Conservation (phyloP, 768 basidiomycete species). For the Phylloporus arenicola region DNA sequence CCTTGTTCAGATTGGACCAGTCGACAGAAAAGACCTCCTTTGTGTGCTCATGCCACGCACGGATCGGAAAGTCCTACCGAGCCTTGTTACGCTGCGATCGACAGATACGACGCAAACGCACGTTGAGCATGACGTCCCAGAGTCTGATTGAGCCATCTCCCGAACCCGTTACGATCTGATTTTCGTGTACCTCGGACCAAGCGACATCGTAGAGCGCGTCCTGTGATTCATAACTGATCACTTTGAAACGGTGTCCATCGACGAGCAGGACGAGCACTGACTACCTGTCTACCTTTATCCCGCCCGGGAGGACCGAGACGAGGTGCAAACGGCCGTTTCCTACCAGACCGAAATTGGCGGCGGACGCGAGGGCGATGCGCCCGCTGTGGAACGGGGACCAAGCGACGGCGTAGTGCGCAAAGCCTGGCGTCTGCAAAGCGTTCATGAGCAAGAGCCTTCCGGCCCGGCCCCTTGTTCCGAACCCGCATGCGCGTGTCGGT, state of each 20-base stretch:
- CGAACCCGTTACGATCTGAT: slow-evolving; percentile 83
- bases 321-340: slow-evolving; percentile 89
- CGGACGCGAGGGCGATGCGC: slow-evolving; percentile 72
- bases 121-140: slow-evolving; percentile 87
- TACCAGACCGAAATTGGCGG: slow-evolving; percentile 91
- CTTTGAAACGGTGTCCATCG: slow-evolving; percentile 5
- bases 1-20: slow-evolving; percentile 93
- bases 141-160: slow-evolving; percentile 88
- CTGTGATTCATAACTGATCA: slow-evolving; percentile 74
- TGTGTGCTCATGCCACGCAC: slow-evolving; percentile 91
- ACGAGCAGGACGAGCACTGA: slow-evolving; percentile 35
- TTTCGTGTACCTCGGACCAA: slow-evolving; percentile 94
- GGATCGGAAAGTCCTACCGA: slow-evolving; percentile 78
- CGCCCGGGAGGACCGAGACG: slow-evolving; percentile 45
- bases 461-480: neutral
- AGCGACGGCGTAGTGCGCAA: slow-evolving; percentile 74
- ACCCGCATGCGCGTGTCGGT: slow-evolving; percentile 67
- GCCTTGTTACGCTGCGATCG: slow-evolving; percentile 27
- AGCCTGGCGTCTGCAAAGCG: slow-evolving; percentile 61
- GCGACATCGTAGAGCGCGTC: slow-evolving; percentile 88
- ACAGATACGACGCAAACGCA: slow-evolving; percentile 30
- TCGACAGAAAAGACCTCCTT: slow-evolving; percentile 91
- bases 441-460: neutral
- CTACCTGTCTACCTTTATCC: slow-evolving; percentile 60
- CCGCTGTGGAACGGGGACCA: slow-evolving; percentile 84